phyloP scores from a whole-genome alignment of 768 basidiomycete species.

The Russula sp. region DNA sequence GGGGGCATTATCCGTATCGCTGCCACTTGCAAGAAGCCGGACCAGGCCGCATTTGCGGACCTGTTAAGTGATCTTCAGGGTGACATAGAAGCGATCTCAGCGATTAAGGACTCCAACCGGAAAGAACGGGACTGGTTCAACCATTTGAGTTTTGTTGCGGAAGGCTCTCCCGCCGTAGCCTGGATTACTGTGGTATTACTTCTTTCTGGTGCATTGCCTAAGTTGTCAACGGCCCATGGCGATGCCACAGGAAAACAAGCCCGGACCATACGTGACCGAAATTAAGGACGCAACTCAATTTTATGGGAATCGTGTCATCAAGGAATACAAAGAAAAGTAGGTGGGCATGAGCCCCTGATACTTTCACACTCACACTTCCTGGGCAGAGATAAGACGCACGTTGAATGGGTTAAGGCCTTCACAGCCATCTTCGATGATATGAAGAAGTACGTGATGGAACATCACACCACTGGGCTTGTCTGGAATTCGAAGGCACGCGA shows the following conservation, averaged over 20 bases:
- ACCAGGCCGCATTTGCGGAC: slow-evolving; percentile 45
- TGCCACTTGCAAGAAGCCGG: slow-evolving; percentile 73
- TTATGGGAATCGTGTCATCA: slow-evolving; percentile 84
- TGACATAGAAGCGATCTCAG: slow-evolving; percentile 68
- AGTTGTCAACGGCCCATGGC: neutral
- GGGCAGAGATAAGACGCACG: slow-evolving; percentile 72
- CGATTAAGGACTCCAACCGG: slow-evolving; percentile 73
- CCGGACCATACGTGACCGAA: slow-evolving; percentile 70
- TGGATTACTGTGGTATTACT: slow-evolving; percentile 72
- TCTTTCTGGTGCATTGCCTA: neutral
- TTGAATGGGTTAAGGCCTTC: slow-evolving; percentile 81
- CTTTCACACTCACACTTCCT: neutral
- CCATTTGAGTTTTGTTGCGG: slow-evolving; percentile 74
- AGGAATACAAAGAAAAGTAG: slow-evolving; percentile 90
- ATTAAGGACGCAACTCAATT: slow-evolving; percentile 82
- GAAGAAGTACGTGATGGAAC: slow-evolving; percentile 75
- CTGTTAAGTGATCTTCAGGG: slow-evolving; percentile 63
- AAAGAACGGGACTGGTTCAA: slow-evolving; percentile 77
- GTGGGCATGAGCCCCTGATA: slow-evolving; percentile 25
- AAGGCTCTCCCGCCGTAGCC: slow-evolving; percentile 72
- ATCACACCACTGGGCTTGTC: slow-evolving; percentile 75
- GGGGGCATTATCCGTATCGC: slow-evolving; percentile 62
- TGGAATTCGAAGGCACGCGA: slow-evolving; percentile 77
- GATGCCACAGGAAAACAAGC: slow-evolving; percentile 53
- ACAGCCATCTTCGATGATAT: slow-evolving; percentile 65